Base-by-base conservation (phyloP, 2,329 filamentous ascomycete species). In the Onygenales sp. region DNA sequence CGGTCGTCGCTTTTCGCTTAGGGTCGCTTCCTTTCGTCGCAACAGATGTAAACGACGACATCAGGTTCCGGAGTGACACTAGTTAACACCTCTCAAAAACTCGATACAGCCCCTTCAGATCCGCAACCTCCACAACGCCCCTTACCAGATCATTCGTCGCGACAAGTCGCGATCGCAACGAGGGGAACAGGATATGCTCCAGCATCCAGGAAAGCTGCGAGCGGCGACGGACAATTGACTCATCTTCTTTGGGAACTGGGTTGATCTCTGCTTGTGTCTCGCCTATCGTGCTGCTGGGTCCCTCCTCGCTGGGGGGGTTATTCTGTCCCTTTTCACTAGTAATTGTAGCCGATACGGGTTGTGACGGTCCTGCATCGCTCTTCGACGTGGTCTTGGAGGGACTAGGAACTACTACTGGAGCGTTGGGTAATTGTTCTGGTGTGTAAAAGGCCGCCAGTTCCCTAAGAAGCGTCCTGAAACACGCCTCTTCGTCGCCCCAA, bases 391-490 rank as follows among this genome's bases (percentile, higher is more conserved):
- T 6, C 31, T 35, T 44, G 7, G 14, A 21, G 31, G 54, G n/a
- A 14, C 13, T 41, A 4, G 46, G 35, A 36, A 31, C 17, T n/a
- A 21, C 17, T 27, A 39, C 10, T 13, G 41, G 43, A 56, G 52
- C 8, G 57, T 58, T 49, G 79, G 68, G 89, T 27, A 97, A 68
- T 64, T 86, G 80, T 67, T 97, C 93, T 0, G 93, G 93, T 0
- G 89, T 87, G 66, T 97, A 96, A 64, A 95, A 96, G 0, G 82
- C 82, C 0, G 93, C 92, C 10, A 98, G 74, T 70, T 98, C 92
- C 27, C 79, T 78, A n/a, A 97, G 67, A 56, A 98, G 91, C 0
- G 83, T 83, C 8, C 86, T 81, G 60, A 98, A 97, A 63, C 93
- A 98, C 17, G 75, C 76, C 63, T 89, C 87, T 69, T 98, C 93